Evolutionary conservation across 2,329 filamentous ascomycete species (phyloP), one percentile per base, ranked within the genome.

Genomic region (Fusarium sp.): DNA sequence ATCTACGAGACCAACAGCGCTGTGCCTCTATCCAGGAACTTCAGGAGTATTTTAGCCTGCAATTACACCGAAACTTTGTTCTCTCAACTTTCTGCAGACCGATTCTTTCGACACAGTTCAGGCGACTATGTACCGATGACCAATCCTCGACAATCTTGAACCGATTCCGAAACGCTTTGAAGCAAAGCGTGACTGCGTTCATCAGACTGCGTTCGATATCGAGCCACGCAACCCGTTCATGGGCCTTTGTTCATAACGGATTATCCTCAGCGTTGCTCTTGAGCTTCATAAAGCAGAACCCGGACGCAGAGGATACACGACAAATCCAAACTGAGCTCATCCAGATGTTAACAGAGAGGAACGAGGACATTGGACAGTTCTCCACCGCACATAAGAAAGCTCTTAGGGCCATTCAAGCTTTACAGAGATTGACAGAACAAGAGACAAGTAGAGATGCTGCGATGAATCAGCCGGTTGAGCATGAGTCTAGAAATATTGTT

Each of bases 181-280:
- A 62, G 17, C 15, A 17, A n/a, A 54, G 57, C 14, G 62, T 66
- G 2, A 21, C 38, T 5, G 68, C 65, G 15, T 65, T 67, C 8
- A 59, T 71, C 24, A 60, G 56, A 3, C 33, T 72, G 2, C 67
- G 65, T 19, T 56, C 54, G 1, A 54, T 66, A 8, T 51, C 58
- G 5, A 69, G 44, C 15, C 56, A 62, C 40, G 54, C 69, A 7
- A 72, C 64, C 14, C 58, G 57, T 1, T 72, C 69, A 4, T 72
- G 69, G 69, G 69, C 70, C 5, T 70, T 66, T 3, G 49, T 72
- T 15, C 69, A 71, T 8, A 71, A 71, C 5, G 67, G 65, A 2
- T 65, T 71, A n/a, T 53, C 69, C 5, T 71, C 66, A 2, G 67
- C 65, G 0, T 39, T 72, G 6, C 45, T 70, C 5, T 38, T 72